These are phyloP conservation scores for Discostella stelligeroides DNA, from an alignment of 108 stramenopile genomes.

Conservation along the genomic window DNA sequence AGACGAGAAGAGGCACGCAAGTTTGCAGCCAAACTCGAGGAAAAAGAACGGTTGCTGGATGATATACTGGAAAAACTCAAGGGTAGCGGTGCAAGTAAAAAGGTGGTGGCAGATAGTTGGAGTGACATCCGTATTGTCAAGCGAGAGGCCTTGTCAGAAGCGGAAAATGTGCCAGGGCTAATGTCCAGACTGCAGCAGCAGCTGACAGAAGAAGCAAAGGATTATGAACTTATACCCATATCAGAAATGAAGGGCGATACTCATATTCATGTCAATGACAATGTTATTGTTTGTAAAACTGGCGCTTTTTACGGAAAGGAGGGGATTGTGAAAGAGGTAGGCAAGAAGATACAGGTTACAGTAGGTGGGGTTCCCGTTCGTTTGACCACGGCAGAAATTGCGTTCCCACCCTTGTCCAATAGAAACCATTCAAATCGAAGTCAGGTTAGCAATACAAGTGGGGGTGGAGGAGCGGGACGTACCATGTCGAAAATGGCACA, in stretches of 20 bases:
- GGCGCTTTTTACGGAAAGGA: conserved; percentile 68
- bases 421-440: neutral
- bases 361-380: conserved; percentile 60
- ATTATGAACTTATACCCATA: conserved; percentile 72
- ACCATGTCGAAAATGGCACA: conserved; percentile 69
- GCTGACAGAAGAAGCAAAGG: conserved; percentile 35
- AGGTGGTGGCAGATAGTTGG: conserved; percentile 87
- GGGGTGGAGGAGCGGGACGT: conserved; percentile 17
- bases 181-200: conserved; percentile 44
- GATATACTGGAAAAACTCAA: conserved; percentile 81
- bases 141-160: conserved; percentile 75
- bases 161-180: conserved; percentile 72
- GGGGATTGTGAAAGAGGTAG: conserved; percentile 58
- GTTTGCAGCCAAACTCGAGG: conserved; percentile 85
- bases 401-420: conserved; percentile 43
- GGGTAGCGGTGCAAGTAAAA: conserved; percentile 69
- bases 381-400: conserved; percentile 70
- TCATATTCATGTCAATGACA: conserved; percentile 61
- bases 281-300: conserved; percentile 70
- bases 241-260: conserved; percentile 63
- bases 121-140: conserved; percentile 85
- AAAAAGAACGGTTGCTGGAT: conserved; percentile 89
- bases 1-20: conserved; percentile 78
- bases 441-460: neutral
- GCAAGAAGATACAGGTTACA: conserved; percentile 67